Evolutionary conservation across 306 rosid genomes (phyloP).

Genomic region (Morella rubra): DNA sequence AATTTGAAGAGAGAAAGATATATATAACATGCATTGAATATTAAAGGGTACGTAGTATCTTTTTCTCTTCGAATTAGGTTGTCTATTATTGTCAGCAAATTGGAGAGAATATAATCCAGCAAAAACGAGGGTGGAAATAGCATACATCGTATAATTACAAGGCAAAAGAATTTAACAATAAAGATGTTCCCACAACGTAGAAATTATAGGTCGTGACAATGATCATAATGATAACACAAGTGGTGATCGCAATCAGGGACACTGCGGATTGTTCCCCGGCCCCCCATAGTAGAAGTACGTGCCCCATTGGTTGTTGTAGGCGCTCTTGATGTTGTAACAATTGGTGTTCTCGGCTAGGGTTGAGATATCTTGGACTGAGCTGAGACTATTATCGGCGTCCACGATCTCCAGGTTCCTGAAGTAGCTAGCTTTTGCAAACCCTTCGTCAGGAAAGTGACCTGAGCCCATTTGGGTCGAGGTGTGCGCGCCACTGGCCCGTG

Average conservation of each 20-base stretch:
- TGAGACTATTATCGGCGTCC: slow-evolving; percentile 78
- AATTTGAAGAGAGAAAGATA: too few relatives aligned
- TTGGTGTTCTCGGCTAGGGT: slow-evolving; percentile 75
- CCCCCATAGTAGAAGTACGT: slow-evolving; percentile 91
- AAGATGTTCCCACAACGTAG: not conserved
- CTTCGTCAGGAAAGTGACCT: slow-evolving; percentile 73
- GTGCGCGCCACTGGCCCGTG: slow-evolving; percentile 63
- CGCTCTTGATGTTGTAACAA: slow-evolving; percentile 75
- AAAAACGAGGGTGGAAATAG: not conserved
- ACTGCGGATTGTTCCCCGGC: slow-evolving; percentile 68
- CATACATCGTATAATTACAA: not conserved
- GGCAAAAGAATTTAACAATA: not conserved
- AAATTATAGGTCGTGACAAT: not conserved
- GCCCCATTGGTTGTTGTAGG: slow-evolving; percentile 72
- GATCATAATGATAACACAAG: slow-evolving; percentile 24
- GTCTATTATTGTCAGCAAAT: too few relatives aligned
- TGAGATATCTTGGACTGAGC: slow-evolving; percentile 51
- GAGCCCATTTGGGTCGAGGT: slow-evolving; percentile 95
- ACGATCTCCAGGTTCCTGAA: slow-evolving; percentile 86
- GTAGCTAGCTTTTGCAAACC: slow-evolving; percentile 90
- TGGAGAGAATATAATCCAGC: too few relatives aligned
- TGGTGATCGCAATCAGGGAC: slow-evolving; percentile 37
- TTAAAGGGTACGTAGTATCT: too few relatives aligned
- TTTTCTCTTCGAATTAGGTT: too few relatives aligned
- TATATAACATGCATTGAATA: too few relatives aligned